Evolutionary conservation across 2,329 filamentous ascomycete species (phyloP), one percentile per base, ranked within the genome.

Genomic region (Myriosclerotinia duriaeana): DNA sequence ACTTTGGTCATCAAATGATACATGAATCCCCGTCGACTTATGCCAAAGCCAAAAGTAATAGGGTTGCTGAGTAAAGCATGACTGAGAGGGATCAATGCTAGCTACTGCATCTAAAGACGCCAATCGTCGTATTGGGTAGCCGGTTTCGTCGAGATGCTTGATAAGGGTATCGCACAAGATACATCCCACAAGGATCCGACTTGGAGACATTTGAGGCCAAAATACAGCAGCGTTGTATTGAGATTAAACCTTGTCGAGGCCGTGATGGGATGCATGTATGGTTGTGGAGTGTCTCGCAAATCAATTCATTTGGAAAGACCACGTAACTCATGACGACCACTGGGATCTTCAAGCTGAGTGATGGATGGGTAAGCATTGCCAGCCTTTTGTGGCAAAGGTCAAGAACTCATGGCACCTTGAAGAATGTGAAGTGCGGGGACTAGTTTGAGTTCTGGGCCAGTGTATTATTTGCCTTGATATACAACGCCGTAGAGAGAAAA

Each of bases 331-430:
- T 60, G 42, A 48, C 30, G 56, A 36, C 42, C 30, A 60, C 42
- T 60, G n/a, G 12, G 20, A 60, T 26, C 20, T 38, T 60, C 56
- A 60, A 48, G 30, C 20, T 48, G 56, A 36, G 42, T 60, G 30
- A 60, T 50, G 44, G 20, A 30, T 36, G n/a, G 20, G 34, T 60
- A 60, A 60, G 44, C 44, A 60, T 36, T 7, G 30, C 42, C 42
- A 34, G 20, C 30, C 7, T 22, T 55, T 40, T 40, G n/a, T 38
- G 53, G 20, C 36, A 22, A 20, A 26, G 6, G 30, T 60, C 56
- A 48, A 50, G 56, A 26, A 42, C 42, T 60, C 34, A 20, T 38
- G 38, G 44, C 20, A 26, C 56, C 34, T 38, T 44, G 15, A 40
- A 5, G 42, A 8, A 30, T 26, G n/a, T 20, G 17, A 30, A 60